A percentile compares a stretch with the other conserved stretches of the same genome.
phyloP scores from a whole-genome alignment of 345 rosid genomes.

The Citrus australasica region DNA sequence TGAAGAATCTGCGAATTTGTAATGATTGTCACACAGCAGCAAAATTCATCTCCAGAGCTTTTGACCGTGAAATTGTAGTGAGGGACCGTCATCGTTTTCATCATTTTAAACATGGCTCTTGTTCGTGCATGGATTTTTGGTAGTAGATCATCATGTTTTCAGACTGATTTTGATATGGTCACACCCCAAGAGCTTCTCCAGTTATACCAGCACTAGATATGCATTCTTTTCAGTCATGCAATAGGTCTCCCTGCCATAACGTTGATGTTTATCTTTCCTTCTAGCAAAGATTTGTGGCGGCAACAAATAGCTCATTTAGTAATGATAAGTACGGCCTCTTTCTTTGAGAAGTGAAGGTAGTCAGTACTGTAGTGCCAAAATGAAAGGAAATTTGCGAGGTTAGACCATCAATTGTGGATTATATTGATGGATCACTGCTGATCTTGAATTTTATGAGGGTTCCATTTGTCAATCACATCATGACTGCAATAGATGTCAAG shows the following conservation, averaged over 20 bases:
- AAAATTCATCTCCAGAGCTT: conserved; percentile 41
- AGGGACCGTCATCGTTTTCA: conserved; percentile 50
- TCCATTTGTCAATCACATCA: neutral
- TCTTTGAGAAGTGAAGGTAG: neutral
- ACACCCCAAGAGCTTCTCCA: neutral
- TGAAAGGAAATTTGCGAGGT: neutral
- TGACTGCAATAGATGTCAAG: neutral
- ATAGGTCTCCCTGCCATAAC: neutral
- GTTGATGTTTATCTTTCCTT: neutral
- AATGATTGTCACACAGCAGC: conserved; percentile 41
- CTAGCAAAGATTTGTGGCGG: neutral
- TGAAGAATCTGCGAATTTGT: conserved; percentile 49
- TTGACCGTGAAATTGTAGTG: conserved; percentile 41
- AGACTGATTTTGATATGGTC: neutral
- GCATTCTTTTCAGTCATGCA: neutral
- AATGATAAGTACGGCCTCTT: neutral
- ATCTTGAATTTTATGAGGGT: neutral
- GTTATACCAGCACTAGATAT: neutral
- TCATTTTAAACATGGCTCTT: conserved; percentile 43
- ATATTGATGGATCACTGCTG: neutral
- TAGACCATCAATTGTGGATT: neutral
- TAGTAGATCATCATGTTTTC: conserved; percentile 13
- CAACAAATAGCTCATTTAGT: neutral
- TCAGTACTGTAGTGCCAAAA: neutral
- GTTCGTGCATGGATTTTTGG: conserved; percentile 50